Evolutionary conservation across 2,329 filamentous ascomycete species (phyloP), one percentile per base, ranked within the genome.

Genomic region (Chaetomium globosum): DNA sequence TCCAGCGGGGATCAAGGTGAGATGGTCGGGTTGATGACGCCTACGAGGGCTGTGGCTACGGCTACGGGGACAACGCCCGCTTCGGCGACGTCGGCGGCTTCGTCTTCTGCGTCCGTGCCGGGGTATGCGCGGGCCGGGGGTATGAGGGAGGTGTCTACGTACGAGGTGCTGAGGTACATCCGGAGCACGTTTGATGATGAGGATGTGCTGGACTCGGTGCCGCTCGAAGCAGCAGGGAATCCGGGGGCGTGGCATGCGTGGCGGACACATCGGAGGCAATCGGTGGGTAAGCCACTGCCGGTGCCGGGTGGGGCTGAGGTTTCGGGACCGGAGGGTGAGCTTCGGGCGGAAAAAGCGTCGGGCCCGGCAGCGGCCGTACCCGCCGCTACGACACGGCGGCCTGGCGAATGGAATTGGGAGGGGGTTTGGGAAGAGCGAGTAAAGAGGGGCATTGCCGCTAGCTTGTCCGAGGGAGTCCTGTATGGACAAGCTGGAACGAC

Each of bases 321-420:
- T 30, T 21, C 9, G 5, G 53, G 30, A 3, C 54, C 4, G 28
- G 67, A 48, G 48, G 53, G 36, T 1, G 19, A 64, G 55, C 43
- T n/a, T 23, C 58, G 13, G 39, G 46, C 21, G 43, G 56, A 26
- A n/a, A 36, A 13, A 4, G 53, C 7, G 1, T 8, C 53, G n/a
- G 59, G 16, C 0, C 23, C 52, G 46, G 52, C 43, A 21, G 30
- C 58, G 58, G 62, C 16, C 16, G 30, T 49, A 31, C 52, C 19
- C 13, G 33, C 54, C 19, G 51, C 28, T 54, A 21, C 59, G 28
- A 56, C 70, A 31, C 79, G 88, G 66, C 82, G 84, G 58, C 92
- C 92, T 0, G 91, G 90, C 7, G 90, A 96, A 72, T 98, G 94
- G 94, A 96, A 96, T 74, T 98, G 94, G 94, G 92, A 97, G 73